A percentile compares a stretch with the other conserved stretches of the same genome.
Evolutionary conservation across 768 basidiomycete genomes (phyloP).

Genomic region (Pulveroboletus sp.): DNA sequence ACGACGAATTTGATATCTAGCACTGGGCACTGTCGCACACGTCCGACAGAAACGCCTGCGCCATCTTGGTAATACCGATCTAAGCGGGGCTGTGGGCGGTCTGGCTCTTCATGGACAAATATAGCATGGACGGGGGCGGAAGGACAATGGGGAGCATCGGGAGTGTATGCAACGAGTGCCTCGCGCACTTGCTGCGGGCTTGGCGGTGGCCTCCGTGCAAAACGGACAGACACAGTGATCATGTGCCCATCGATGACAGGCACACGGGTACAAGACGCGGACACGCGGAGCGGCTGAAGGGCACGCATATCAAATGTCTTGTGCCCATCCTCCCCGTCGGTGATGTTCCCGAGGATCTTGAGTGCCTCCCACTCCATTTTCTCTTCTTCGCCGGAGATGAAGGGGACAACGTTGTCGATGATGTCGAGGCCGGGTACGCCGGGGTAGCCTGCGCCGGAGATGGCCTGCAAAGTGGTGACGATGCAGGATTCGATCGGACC

Average conservation of each 20-base stretch:
- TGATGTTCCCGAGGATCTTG: slow-evolving; percentile 90
- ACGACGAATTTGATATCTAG: slow-evolving; percentile 96
- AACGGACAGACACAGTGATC: slow-evolving; percentile 85
- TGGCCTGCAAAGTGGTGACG: slow-evolving; percentile 96
- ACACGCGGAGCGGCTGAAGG: slow-evolving; percentile 77
- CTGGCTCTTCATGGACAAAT: slow-evolving; percentile 88
- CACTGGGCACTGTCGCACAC: slow-evolving; percentile 88
- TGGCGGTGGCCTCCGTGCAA: slow-evolving; percentile 76
- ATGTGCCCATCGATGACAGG: slow-evolving; percentile 96
- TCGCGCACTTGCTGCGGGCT: slow-evolving; percentile 84
- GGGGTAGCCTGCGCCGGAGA: slow-evolving; percentile 97
- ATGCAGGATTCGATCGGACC: slow-evolving; percentile 91
- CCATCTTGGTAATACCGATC: slow-evolving; percentile 90
- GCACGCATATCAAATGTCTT: slow-evolving; percentile 85
- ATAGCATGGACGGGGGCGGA: slow-evolving; percentile 84
- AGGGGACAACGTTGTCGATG: slow-evolving; percentile 93
- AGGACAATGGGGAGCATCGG: slow-evolving; percentile 78
- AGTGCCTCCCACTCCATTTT: slow-evolving; percentile 99
- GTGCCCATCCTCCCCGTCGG: slow-evolving; percentile 49
- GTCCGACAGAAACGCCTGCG: slow-evolving; percentile 86
- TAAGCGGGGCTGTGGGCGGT: slow-evolving; percentile 91
- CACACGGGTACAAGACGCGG: slow-evolving; percentile 92
- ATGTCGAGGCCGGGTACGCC: slow-evolving; percentile 89
- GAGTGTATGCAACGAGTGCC: slow-evolving; percentile 70
- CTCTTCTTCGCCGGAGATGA: slow-evolving; percentile 92